Evolutionary conservation across 495 filamentous ascomycete genomes (phyloP), one percentile per base, ranked within the genome.

Genomic region (Neurospora hispaniola): DNA sequence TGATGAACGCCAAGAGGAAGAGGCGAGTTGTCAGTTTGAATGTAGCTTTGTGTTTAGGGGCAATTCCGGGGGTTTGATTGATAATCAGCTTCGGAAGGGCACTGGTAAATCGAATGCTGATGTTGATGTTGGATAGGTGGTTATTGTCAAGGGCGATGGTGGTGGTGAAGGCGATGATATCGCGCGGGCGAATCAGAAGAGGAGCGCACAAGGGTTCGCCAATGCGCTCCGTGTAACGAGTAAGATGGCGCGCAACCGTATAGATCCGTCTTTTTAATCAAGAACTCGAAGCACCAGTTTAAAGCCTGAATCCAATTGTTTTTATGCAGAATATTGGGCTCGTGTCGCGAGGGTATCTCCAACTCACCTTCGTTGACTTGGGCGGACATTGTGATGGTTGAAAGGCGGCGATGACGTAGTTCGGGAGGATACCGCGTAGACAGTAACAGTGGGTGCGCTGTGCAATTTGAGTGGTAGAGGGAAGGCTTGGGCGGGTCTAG

Each of bases 301-400:
- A 12, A 27, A 35, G 16, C 23, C 40, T 70, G 8, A 5, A 31
- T 71, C 44, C 23, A 68, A 20, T n/a, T 31, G 23, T 20, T 38
- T 11, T 71, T 35, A 71, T 16, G n/a, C 27, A 23, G 18, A 31
- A 20, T 4, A 66, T 38, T 38, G 27, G 35, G 54, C 54, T 66
- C 7, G 54, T 66, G 14, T 66, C 6, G 54, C 27, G 14, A 66
- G 14, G 54, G 54, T 12, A 35, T 66, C 54, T 66, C 27, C 14
- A 1, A 70, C 79, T 78, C 79, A 85, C 84, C 83, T 83, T 85
- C 81, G 62, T 82, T 78, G 71, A 79, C 76, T 76, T 80, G 76
- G 71, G 79, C 76, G 75, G 79, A 76, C 77, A 75, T 83, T 73
- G 69, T 80, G 72, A 79, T 48, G 42, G 74, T 40, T 74, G 72